phyloP scores from a whole-genome alignment of 2,329 filamentous ascomycete genomes.

The Aspergillus texensis region DNA sequence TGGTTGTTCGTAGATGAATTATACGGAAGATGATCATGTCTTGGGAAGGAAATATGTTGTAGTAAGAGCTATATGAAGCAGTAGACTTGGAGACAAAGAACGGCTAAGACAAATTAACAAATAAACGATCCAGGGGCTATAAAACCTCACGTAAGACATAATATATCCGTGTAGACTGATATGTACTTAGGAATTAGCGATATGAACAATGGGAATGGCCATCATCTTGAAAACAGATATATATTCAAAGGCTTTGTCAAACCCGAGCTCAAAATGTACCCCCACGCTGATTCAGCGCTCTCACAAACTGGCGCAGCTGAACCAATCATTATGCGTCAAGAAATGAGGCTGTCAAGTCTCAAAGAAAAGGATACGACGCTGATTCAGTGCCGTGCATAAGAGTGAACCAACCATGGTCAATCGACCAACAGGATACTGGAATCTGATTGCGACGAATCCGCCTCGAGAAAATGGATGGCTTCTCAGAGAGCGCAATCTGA shows the following conservation, averaged over 20 bases:
- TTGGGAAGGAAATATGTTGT: too few species aligned
- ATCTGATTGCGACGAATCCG: neutral
- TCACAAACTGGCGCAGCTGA: neutral
- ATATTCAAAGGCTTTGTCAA: neutral
- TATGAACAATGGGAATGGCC: neutral
- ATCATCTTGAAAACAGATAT: neutral
- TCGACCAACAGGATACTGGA: neutral
- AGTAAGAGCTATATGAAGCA: too few species aligned
- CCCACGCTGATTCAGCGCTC: neutral
- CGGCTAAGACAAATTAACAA: too few species aligned
- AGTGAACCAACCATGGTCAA: neutral
- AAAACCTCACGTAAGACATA: too few species aligned
- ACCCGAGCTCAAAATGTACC: too few species aligned
- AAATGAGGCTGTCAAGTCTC: neutral
- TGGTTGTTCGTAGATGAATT: too few species aligned
- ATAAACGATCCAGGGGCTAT: too few species aligned
- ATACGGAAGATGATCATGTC: too few species aligned
- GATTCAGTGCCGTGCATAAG: neutral
- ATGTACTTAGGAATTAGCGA: neutral
- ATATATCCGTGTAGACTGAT: too few species aligned
- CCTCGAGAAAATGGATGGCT: neutral
- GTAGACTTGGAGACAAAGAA: too few species aligned
- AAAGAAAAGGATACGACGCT: neutral
- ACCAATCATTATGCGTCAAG: neutral
- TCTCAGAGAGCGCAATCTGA: neutral